Evolutionary conservation across 805 yeast species (phyloP).

Genomic region (Candida michaelii): DNA sequence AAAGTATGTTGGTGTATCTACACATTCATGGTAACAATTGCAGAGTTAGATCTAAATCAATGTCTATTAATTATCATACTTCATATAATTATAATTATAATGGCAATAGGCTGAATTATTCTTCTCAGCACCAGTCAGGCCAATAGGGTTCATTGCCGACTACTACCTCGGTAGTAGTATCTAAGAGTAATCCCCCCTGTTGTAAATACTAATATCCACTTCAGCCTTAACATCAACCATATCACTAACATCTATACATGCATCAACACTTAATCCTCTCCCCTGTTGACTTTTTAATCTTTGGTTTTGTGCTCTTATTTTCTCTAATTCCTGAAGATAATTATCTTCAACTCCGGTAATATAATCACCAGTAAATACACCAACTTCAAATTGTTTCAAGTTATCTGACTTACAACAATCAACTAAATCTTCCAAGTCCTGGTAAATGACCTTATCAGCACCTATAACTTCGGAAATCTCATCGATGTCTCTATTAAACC

Average conservation of each 20-base stretch:
- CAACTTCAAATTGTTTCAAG: constrained; percentile 79
- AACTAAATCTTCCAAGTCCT: constrained; percentile 76
- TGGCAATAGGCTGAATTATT: too few relatives aligned
- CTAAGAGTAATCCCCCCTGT: constrained; percentile 52
- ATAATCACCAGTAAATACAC: constrained; percentile 93
- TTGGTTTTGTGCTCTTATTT: constrained; percentile 76
- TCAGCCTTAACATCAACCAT: constrained; percentile 77
- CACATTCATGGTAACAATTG: too few relatives aligned
- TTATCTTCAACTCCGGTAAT: constrained; percentile 91
- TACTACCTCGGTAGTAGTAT: too few relatives aligned
- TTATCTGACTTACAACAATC: constrained; percentile 64
- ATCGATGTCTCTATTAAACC: constrained; percentile 70
- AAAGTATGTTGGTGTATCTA: too few relatives aligned
- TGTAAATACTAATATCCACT: constrained; percentile 56
- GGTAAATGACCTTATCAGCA: constrained; percentile 90
- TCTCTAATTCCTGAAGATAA: constrained; percentile 79
- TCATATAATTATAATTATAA: too few relatives aligned
- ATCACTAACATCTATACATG: constrained; percentile 42
- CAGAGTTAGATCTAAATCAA: too few relatives aligned
- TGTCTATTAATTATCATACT: too few relatives aligned
- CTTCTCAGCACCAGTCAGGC: too few relatives aligned
- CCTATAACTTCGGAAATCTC: constrained; percentile 79
- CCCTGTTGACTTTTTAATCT: constrained; percentile 30
- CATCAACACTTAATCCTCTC: constrained; percentile 43
- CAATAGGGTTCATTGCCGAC: too few relatives aligned